Conservation (phyloP, 2,329 filamentous ascomycete species). For the Fusarium sp. region DNA sequence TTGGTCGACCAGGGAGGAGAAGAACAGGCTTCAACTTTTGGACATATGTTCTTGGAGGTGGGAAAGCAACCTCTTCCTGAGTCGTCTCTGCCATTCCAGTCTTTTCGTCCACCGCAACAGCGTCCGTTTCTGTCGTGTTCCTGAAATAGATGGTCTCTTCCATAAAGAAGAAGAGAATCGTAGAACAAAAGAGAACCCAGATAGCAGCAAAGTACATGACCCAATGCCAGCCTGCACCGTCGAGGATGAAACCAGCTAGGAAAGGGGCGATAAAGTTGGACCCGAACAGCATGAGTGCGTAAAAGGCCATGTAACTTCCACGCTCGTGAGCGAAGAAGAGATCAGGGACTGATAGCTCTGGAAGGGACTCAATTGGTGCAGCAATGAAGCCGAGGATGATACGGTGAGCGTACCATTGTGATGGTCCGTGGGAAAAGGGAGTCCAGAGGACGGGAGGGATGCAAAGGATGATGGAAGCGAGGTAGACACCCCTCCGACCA, state of each 20-base stretch:
- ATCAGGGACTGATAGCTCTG: slow-evolving; percentile 49
- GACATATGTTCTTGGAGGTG: not conserved
- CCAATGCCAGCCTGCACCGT: slow-evolving; percentile 63
- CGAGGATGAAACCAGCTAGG: slow-evolving; percentile 62
- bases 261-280: slow-evolving; percentile 61
- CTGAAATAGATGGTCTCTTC: slow-evolving; percentile 70
- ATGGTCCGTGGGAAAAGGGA: slow-evolving; percentile 41
- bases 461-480: slow-evolving; percentile 52
- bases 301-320: slow-evolving; percentile 56
- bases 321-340: slow-evolving; percentile 59
- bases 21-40: not conserved
- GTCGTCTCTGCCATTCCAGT: not conserved
- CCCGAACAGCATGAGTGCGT: slow-evolving; percentile 57
- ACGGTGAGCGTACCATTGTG: slow-evolving; percentile 46
- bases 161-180: slow-evolving; percentile 69
- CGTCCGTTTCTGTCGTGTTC: slow-evolving; percentile 46
- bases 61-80: not conserved
- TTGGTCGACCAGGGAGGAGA: not conserved
- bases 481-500: slow-evolving; percentile 62
- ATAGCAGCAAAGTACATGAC: slow-evolving; percentile 64
- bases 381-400: slow-evolving; percentile 47
- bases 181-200: slow-evolving; percentile 59
- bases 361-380: slow-evolving; percentile 48
- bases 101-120: not conserved
- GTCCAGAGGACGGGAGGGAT: not conserved